Evolutionary conservation across 202 grass and related monocot species (phyloP).

Genomic region (Digitaria exilis): DNA sequence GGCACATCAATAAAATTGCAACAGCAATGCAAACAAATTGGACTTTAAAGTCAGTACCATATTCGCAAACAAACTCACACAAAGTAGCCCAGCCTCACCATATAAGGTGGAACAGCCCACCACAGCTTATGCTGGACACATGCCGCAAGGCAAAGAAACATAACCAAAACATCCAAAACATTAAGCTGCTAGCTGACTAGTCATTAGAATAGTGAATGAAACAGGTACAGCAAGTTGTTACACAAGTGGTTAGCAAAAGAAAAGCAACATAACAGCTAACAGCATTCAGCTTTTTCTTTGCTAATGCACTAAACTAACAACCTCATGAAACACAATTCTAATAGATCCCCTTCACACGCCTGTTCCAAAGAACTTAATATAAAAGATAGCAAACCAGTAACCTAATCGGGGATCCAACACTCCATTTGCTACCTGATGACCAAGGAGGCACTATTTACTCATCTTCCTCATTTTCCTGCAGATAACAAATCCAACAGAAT

Average conservation of each 20-base stretch:
- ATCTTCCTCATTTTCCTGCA: conserved; percentile 64
- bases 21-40: neutral
- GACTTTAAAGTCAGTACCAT: neutral
- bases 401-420: conserved; percentile 45
- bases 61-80: neutral
- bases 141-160: neutral
- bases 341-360: conserved; percentile 35
- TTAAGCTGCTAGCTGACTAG: conserved; percentile 27
- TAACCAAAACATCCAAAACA: neutral
- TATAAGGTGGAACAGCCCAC: neutral
- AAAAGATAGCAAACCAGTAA: conserved; percentile 49
- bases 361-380: conserved; percentile 16
- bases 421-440: conserved; percentile 46
- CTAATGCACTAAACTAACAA: conserved; percentile 51
- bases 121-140: neutral
- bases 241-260: conserved; percentile 61
- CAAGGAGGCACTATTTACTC: conserved; percentile 50
- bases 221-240: conserved; percentile 36
- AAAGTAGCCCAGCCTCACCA: neutral
- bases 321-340: conserved; percentile 29
- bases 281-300: conserved; percentile 50
- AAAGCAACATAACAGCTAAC: conserved; percentile 43
- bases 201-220: conserved; percentile 44
- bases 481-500: neutral
- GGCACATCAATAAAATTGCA: no score